Base-by-base conservation (phyloP, 805 yeast species). In the Candida xiaguanensis region DNA sequence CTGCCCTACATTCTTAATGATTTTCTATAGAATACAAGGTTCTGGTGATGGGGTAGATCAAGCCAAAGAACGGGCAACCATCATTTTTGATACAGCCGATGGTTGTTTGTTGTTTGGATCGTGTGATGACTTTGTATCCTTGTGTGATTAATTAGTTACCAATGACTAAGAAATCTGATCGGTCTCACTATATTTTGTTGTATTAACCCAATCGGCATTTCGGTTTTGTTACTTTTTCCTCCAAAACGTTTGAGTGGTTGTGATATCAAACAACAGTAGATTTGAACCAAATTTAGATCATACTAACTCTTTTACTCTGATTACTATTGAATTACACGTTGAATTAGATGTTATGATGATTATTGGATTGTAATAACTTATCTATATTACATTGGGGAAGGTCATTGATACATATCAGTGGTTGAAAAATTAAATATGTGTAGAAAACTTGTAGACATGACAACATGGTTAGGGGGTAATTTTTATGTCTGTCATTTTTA, bases 1-100 rank as follows among this genome's bases (percentile, higher is more conserved):
- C 83, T 77, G 83, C 80, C 80, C 67, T 80, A 66, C 53, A 49
- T 67, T 56, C 34, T 36, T 56, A 62, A n/a, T n/a, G n/a, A n/a
- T 48, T 48, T 73, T 53, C 24, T 20, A 64, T 75, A 61, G 79
- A 69, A 60, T 62, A 45, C 52, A 67, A 81, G 82, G 81, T 77
- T 68, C 80, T 77, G 53, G 49, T 70, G 58, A 67, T 59, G 82
- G 83, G 77, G 83, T 66, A 78, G 74, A 78, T 35, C 46, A 74
- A 76, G 82, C 82, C 66, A 54, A 51, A 43, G 45, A 53, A 61
- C 49, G 63, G 48, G 40, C 41, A 46, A 36, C 43, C 45, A 55
- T 63, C 50, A 42, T 52, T 39, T 65, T 71, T 75, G 80, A 75
- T 75, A 75, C 80, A 63, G 56, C 66, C 65, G 63, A 55, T 47